Evolutionary conservation across 164 flowering plant species (phyloP), one percentile per base, ranked within the genome.

Genomic region (Annona squamosa): DNA sequence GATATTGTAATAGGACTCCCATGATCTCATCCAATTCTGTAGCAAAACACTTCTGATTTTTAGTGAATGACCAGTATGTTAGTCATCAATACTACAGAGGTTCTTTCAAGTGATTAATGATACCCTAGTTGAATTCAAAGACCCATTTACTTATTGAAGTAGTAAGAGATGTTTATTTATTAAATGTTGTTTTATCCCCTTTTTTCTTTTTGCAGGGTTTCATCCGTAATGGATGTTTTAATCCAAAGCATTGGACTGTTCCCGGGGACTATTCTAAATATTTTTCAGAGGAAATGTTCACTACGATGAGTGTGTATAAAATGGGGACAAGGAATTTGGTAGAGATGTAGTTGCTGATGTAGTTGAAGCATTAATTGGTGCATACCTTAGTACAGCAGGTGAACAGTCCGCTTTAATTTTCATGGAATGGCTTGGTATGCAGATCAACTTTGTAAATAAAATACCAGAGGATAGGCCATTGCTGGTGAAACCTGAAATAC

Each of bases 321-420:
- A 73, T 63, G 4, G 85, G 85, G 66, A 82, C 4, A 61, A 86
- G 85, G 63, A 79, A 77, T 43, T 94, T 19, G 89, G 84, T 74
- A 74, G 79, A 41, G 90, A 94, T 79, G 80, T 43, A 17, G 79
- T 94, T 63, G 98, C 98, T 66, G 97, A 93, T 84, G 95, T 80
- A 61, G 92, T 88, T 44, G 98, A 93, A 80, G 98, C 97, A 26
- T 75, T 94, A 17, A 84, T 94, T 69, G 98, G 97, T 68, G 97
- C 87, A 46, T 90, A 79, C 74, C 90, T 94, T 65, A 85, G 85
- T 72, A 67, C 84, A 2, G 86, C 89, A 69, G 97, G 98, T 64
- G 98, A 94, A 79, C 17, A 2, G 2, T 86, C 89, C 17, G 94
- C 92, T 19, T 66, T 94, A 67, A 4, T 70, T 19, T 90, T 92